A percentile compares a stretch with the other conserved stretches of the same genome.
phyloP scores from a whole-genome alignment of 2,329 filamentous ascomycete genomes.

The Pseudocercospora macadamiae region DNA sequence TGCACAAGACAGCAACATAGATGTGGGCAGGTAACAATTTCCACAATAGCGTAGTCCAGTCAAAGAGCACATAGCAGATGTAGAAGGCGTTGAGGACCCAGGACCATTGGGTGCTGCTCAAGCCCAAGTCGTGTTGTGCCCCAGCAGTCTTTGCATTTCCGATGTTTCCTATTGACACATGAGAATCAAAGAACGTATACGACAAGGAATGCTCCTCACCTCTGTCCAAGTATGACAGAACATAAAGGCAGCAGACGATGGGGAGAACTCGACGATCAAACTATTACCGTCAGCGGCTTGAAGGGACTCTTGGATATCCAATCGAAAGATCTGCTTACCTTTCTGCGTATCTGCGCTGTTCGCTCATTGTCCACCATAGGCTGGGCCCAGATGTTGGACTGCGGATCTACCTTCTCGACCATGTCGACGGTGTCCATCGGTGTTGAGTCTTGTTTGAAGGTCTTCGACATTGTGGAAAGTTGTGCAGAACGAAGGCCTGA shows the following conservation, averaged over 20 bases:
- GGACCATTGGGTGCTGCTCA: slow-evolving; percentile 50
- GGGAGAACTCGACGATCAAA: slow-evolving; percentile 7
- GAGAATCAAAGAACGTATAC: too few species aligned
- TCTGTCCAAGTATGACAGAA: slow-evolving; percentile 31
- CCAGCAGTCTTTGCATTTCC: slow-evolving; percentile 45
- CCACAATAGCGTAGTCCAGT: slow-evolving; percentile 6
- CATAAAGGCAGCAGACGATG: slow-evolving; percentile 22
- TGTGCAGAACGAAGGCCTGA: too few species aligned
- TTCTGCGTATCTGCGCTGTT: neutral
- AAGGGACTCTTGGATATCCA: neutral
- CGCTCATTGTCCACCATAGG: too few species aligned
- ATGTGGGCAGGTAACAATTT: slow-evolving; percentile 29
- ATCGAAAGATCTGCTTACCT: neutral
- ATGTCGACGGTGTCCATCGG: too few species aligned
- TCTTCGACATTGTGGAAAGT: too few species aligned
- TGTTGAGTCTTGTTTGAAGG: too few species aligned
- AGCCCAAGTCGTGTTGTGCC: slow-evolving; percentile 47
- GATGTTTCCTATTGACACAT: neutral
- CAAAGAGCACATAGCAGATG: slow-evolving; percentile 46
- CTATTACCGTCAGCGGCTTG: neutral
- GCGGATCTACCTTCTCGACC: too few species aligned
- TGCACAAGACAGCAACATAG: slow-evolving; percentile 35
- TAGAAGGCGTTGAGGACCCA: slow-evolving; percentile 59
- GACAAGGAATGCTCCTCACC: slow-evolving; percentile 17
- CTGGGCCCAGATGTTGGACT: too few species aligned